Conservation (phyloP, 768 basidiomycete species). For the Scleroderma bovista region DNA sequence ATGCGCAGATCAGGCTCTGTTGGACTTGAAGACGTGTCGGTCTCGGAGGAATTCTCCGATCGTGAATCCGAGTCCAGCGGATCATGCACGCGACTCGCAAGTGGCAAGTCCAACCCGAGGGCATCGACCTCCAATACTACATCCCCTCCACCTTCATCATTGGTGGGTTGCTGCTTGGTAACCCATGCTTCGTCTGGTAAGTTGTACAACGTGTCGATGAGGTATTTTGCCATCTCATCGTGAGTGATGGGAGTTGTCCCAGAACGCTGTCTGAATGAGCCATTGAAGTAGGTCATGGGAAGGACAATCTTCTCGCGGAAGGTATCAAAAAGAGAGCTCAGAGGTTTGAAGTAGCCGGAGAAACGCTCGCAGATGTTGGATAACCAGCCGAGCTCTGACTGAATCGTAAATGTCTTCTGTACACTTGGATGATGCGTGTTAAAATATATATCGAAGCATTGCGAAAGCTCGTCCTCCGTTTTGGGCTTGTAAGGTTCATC, state of each 20-base stretch:
- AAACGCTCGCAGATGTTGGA: background rate
- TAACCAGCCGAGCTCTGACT: constrained; percentile 2
- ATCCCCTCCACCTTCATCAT: too few relatives aligned
- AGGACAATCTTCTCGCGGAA: background rate
- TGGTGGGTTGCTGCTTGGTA: background rate
- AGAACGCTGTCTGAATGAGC: background rate
- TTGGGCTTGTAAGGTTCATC: background rate
- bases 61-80: too few relatives aligned
- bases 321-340: background rate
- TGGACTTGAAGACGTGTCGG: too few relatives aligned
- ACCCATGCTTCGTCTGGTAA: background rate
- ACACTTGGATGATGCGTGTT: background rate
- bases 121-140: too few relatives aligned
- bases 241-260: background rate
- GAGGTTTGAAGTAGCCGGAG: constrained; percentile 2
- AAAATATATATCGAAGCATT: constrained; percentile 7
- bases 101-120: too few relatives aligned
- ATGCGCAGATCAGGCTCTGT: too few relatives aligned
- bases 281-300: background rate
- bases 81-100: too few relatives aligned
- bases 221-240: background rate
- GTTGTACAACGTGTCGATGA: background rate
- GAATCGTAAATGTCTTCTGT: background rate
- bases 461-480: background rate
- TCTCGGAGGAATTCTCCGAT: too few relatives aligned